These are phyloP conservation scores for Orobanche coerulescens DNA, from an alignment of 257 asterid species.

Conservation along the genomic window DNA sequence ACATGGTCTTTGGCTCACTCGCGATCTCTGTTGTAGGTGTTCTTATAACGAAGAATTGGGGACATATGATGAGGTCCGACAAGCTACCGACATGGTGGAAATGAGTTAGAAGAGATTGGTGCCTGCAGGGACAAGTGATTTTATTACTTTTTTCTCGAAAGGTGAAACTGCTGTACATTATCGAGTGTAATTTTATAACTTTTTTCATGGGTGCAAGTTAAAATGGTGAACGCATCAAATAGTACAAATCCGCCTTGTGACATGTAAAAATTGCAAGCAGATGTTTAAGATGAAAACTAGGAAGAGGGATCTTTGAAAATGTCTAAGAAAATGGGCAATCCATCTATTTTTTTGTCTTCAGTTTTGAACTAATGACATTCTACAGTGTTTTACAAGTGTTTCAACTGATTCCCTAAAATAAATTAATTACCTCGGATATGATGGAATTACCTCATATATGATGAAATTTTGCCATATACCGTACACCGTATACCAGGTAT, in stretches of 20 bases:
- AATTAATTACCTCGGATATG: too few species aligned
- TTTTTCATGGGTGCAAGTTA: neutral
- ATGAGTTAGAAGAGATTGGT: constrained; percentile 24
- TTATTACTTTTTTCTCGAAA: neutral
- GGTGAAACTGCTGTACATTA: neutral
- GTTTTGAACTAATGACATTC: too few species aligned
- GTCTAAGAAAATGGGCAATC: too few species aligned
- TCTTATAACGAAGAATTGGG: constrained; percentile 61
- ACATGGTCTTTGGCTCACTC: constrained; percentile 7
- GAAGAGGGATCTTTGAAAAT: too few species aligned
- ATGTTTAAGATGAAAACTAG: too few species aligned
- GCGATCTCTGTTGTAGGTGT: constrained; percentile 39
- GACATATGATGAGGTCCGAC: constrained; percentile 61
- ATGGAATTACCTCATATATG: too few species aligned
- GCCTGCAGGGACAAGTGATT: neutral
- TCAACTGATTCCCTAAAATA: too few species aligned
- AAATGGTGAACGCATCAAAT: neutral
- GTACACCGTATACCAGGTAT: too few species aligned
- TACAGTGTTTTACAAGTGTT: too few species aligned
- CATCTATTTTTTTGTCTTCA: too few species aligned
- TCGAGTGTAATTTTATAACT: neutral
- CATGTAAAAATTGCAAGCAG: too few species aligned
- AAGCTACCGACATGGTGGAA: constrained; percentile 21
- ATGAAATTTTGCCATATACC: too few species aligned
- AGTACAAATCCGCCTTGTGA: neutral